Conservation (phyloP, 116 monocot species). For the Thalassia testudinum region DNA sequence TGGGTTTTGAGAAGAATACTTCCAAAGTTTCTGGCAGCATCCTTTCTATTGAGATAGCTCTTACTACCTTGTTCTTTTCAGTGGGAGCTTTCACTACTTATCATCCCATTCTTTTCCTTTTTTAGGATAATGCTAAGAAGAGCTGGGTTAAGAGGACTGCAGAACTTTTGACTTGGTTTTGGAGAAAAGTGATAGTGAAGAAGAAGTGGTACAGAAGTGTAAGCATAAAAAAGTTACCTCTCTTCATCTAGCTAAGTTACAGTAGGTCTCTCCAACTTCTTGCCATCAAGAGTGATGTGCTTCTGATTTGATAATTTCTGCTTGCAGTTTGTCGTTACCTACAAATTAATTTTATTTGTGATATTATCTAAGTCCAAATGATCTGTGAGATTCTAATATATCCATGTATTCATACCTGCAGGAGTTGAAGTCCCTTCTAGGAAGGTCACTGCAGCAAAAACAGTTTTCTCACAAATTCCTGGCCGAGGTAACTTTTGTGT, state of each 20-base stretch:
- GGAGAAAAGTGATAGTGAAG: constrained; percentile 69
- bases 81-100: too few species aligned
- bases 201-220: constrained; percentile 36
- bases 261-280: constrained; percentile 34
- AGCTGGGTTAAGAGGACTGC: constrained; percentile 76
- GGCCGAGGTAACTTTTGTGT: constrained; percentile 47
- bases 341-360: background rate
- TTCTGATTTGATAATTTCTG: too few species aligned
- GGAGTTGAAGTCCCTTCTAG: constrained; percentile 47
- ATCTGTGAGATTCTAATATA: background rate
- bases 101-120: too few species aligned
- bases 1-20: too few species aligned
- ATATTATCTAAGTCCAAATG: too few species aligned
- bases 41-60: too few species aligned
- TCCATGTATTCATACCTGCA: constrained; percentile 21
- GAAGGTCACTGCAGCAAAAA: constrained; percentile 55
- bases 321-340: background rate
- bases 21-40: too few species aligned
- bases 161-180: constrained; percentile 46
- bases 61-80: too few species aligned
- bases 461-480: constrained; percentile 76
- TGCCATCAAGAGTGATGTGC: background rate
- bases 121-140: constrained; percentile 69
- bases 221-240: constrained; percentile 50
- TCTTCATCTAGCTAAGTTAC: constrained; percentile 43